Conservation (phyloP, 371 early-diverging fungal species). For the Fennellomyces sp. region DNA sequence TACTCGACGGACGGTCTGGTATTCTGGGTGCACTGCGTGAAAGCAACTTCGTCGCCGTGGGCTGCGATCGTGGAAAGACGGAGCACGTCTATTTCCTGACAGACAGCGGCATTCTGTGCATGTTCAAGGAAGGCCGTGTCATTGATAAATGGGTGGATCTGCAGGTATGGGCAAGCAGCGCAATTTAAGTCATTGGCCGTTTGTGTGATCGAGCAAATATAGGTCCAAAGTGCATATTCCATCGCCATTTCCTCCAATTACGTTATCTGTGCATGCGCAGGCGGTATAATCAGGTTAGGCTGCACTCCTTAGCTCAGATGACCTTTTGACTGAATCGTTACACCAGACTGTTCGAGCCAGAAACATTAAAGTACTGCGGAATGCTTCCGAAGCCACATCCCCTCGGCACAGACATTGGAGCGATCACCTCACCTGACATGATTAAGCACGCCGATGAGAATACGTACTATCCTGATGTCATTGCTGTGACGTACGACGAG, state of each 20-base stretch:
- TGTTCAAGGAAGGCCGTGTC: constrained; percentile 66
- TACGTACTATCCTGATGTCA: constrained; percentile 61
- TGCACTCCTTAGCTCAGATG: neutral
- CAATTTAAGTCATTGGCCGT: too few relatives aligned
- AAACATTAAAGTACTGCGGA: constrained; percentile 68
- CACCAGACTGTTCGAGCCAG: constrained; percentile 70
- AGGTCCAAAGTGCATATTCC: constrained; percentile 69
- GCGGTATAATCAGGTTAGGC: constrained; percentile 68
- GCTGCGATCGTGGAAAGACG: constrained; percentile 45
- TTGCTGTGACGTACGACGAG: constrained; percentile 57
- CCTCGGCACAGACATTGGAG: constrained; percentile 63
- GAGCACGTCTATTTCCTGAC: constrained; percentile 70
- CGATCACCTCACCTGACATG: constrained; percentile 40
- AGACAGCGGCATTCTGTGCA: constrained; percentile 68
- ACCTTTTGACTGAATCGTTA: neutral
- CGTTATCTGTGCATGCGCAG: constrained; percentile 76
- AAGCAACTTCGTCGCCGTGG: constrained; percentile 74
- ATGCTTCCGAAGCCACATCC: constrained; percentile 79
- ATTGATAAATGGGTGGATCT: constrained; percentile 85
- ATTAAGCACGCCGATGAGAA: constrained; percentile 24
- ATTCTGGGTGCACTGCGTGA: constrained; percentile 69
- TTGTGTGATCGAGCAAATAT: neutral
- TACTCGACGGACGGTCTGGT: constrained; percentile 78
- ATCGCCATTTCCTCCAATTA: constrained; percentile 62
- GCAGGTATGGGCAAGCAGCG: constrained; percentile 45